A percentile compares a stretch with the other conserved stretches of the same genome.
Evolutionary conservation across 495 filamentous ascomycete genomes (phyloP).

Genomic region (Bacidia rubella): DNA sequence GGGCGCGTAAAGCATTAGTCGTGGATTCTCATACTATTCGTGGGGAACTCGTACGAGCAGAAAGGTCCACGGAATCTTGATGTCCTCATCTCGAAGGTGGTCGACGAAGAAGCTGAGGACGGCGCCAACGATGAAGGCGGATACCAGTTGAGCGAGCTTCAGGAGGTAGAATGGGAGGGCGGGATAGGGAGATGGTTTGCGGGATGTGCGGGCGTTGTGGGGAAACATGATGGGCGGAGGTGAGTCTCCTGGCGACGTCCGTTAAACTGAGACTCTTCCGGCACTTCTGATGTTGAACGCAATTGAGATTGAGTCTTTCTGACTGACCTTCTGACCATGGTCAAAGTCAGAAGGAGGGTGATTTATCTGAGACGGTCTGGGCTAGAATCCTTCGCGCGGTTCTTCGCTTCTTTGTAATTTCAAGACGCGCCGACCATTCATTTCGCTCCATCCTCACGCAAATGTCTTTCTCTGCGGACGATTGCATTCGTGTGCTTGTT

Average conservation of each 20-base stretch:
- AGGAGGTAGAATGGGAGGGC: conserved; percentile 44
- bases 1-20: background rate
- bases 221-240: background rate
- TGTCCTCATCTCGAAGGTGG: conserved; percentile 40
- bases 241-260: background rate
- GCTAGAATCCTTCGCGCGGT: background rate
- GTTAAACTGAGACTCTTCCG: too few species aligned
- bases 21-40: background rate
- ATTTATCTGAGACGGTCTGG: background rate
- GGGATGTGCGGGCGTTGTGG: conserved; percentile 4
- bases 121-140: conserved; percentile 40
- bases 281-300: too few species aligned
- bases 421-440: background rate
- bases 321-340: background rate
- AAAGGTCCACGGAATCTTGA: conserved; percentile 49
- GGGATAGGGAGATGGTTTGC: conserved; percentile 42
- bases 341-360: background rate
- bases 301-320: too few species aligned
- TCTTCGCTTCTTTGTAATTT: background rate
- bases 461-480: too few species aligned
- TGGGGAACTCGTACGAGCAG: conserved; percentile 33
- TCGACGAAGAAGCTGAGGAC: conserved; percentile 51
- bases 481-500: too few species aligned
- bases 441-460: background rate
- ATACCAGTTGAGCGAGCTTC: conserved; percentile 35